Evolutionary conservation across 805 yeast genomes (phyloP).

Genomic region (Wickerhamomyces subpelliculosus): DNA sequence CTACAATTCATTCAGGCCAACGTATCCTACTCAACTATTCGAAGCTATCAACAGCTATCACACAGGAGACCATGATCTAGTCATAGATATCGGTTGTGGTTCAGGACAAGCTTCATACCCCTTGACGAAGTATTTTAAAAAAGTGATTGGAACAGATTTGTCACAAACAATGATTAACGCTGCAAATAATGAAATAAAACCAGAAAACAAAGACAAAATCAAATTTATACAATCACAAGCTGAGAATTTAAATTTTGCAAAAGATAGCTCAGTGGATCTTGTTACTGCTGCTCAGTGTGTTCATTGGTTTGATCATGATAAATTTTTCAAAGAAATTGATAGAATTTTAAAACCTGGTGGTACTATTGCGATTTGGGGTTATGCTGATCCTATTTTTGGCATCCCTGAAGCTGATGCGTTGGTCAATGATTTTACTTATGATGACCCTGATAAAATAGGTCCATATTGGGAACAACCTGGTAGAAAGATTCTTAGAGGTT

Average conservation of each 20-base stretch:
- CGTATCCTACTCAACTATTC: slow-evolving; percentile 51
- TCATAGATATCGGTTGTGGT: slow-evolving; percentile 76
- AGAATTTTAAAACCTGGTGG: slow-evolving; percentile 53
- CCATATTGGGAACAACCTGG: slow-evolving; percentile 89
- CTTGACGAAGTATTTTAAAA: slow-evolving; percentile 34
- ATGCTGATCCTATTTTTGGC: slow-evolving; percentile 61
- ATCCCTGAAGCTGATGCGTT: slow-evolving; percentile 50
- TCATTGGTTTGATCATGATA: slow-evolving; percentile 72
- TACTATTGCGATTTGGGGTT: slow-evolving; percentile 73
- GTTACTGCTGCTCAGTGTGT: slow-evolving; percentile 77
- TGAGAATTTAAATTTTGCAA: slow-evolving; percentile 17
- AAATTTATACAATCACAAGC: slow-evolving; percentile 19
- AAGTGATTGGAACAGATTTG: slow-evolving; percentile 57
- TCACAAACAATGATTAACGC: slow-evolving; percentile 48
- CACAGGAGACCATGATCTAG: slow-evolving; percentile 27
- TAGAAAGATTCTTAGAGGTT: slow-evolving; percentile 40
- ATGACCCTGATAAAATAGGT: slow-evolving; percentile 43
- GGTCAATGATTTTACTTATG: slow-evolving; percentile 44
- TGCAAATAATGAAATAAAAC: slow-evolving; percentile 28
- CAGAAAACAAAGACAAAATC: slow-evolving; percentile 7
- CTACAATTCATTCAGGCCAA: slow-evolving; percentile 59
- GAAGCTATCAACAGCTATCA: slow-evolving; percentile 36
- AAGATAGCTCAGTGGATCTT: slow-evolving; percentile 46
- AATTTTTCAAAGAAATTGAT: slow-evolving; percentile 43
- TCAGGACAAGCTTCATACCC: slow-evolving; percentile 68